Evolutionary conservation across 306 rosid species (phyloP), one percentile per base, ranked within the genome.

Genomic region (Inga leiocalycina): DNA sequence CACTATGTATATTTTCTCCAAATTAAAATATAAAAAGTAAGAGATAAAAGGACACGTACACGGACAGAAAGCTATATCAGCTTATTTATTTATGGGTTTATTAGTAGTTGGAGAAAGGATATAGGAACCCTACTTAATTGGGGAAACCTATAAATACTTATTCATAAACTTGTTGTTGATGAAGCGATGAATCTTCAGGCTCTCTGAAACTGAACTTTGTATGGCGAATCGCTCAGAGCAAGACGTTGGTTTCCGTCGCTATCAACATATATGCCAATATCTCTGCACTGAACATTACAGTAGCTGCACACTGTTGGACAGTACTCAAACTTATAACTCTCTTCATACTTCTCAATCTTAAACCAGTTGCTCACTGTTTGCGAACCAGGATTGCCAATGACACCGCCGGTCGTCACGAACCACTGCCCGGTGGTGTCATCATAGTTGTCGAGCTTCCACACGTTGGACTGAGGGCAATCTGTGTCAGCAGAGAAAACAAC

Each of bases 301-400:
- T 68, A 49, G 13, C 22, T 61, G 44, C 89, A 87, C 14, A 93
- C 94, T 2, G 59, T 77, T 19, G 96, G 96, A 65, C 96, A 93
- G 22, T 81, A 90, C 2, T 78, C 83, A 10, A 93, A 43, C 76
- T 89, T 89, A 75, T 90, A 93, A 68, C 51, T 80, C 2, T 15
- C 78, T 11, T 81, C 84, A 27, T 27, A 27, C 30, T 27, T 27
- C 30, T 27, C 30, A 27, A 27, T 27, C 30, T 27, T 27, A 27
- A 27, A 27, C 30, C 30, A 27, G 30, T 27, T 27, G 30, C 30
- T 27, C 30, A 27, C 30, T 27, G 30, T 27, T 27, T 27, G 1
- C 30, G 30, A 27, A 27, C 30, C 30, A 27, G 30, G 30, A 27
- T 27, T 27, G 30, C 93, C 94, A 0, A 79, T 68, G 41, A 73